These are phyloP conservation scores for Mollisia scopiformis DNA, from an alignment of 2,329 filamentous ascomycete species.

Conservation along the genomic window DNA sequence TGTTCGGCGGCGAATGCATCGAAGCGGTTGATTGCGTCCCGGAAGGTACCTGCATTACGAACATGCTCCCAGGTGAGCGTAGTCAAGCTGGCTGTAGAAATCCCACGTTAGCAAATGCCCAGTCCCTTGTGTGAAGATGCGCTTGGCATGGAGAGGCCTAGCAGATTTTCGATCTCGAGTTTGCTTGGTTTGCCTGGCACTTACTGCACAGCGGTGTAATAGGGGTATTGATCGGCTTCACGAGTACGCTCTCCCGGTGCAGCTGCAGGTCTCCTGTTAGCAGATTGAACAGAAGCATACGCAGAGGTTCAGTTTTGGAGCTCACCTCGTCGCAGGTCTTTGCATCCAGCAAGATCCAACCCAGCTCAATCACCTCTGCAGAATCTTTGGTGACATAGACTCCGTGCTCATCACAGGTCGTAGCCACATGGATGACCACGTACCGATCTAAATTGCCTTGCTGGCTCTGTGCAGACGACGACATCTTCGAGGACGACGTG, in stretches of 20 bases:
- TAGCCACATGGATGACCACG: conserved; percentile 97
- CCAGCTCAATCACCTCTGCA: conserved; percentile 97
- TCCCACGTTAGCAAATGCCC: conserved; percentile 27
- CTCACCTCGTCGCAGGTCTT: conserved; percentile 91
- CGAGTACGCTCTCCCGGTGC: conserved; percentile 92
- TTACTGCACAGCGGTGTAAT: conserved; percentile 99
- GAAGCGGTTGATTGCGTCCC: conserved; percentile 94
- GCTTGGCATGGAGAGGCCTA: conserved; percentile 21
- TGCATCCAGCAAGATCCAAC: conserved; percentile 94
- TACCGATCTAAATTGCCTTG: conserved; percentile 88
- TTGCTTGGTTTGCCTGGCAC: conserved; percentile 45
- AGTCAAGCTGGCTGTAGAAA: conserved; percentile 80
- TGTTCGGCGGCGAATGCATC: conserved; percentile 93
- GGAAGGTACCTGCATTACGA: conserved; percentile 94
- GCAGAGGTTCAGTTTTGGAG: conserved; percentile 9
- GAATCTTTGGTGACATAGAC: conserved; percentile 99
- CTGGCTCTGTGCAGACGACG: conserved; percentile 52
- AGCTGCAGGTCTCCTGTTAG: conserved; percentile 58
- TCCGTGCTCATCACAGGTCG: conserved; percentile 97
- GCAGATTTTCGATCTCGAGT: neutral
- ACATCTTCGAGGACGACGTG: conserved; percentile 50
- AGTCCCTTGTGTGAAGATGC: conserved; percentile 9
- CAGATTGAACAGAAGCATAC: conserved; percentile 14
- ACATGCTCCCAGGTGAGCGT: conserved; percentile 99
- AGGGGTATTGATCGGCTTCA: conserved; percentile 97